Conservation (phyloP, 345 rosid genomes). For the Combretum micranthum region DNA sequence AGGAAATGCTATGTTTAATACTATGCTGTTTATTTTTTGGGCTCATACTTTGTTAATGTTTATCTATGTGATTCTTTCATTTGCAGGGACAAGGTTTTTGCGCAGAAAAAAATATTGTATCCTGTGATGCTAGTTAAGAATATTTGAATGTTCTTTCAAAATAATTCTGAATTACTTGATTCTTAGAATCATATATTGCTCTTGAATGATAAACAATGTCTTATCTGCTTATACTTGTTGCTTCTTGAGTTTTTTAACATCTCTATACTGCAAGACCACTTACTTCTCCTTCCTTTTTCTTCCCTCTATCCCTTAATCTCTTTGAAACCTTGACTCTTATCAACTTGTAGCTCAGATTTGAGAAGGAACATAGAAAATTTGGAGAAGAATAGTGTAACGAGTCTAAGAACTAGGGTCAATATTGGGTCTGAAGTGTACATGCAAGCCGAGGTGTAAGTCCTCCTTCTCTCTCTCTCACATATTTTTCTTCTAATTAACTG, state of each 20-base stretch:
- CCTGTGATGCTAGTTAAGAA: slow-evolving; percentile 27
- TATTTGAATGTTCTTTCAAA: neutral
- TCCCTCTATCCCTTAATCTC: slow-evolving; percentile 7
- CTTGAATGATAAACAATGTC: too few relatives aligned
- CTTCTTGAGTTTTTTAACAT: too few relatives aligned
- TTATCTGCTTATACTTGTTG: too few relatives aligned
- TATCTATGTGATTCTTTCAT: neutral
- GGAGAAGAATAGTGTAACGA: slow-evolving; percentile 72
- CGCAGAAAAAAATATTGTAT: slow-evolving; percentile 76
- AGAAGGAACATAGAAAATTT: slow-evolving; percentile 60
- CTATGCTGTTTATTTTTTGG: neutral
- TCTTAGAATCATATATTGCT: too few relatives aligned
- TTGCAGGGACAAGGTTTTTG: slow-evolving; percentile 88
- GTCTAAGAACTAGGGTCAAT: slow-evolving; percentile 79
- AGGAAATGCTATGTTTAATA: too few relatives aligned
- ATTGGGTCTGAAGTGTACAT: slow-evolving; percentile 93
- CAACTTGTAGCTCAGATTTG: slow-evolving; percentile 64
- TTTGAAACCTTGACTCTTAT: slow-evolving; percentile 21
- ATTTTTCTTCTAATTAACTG: neutral
- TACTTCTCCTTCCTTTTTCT: too few relatives aligned
- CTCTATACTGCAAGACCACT: too few relatives aligned
- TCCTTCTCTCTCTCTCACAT: slow-evolving; percentile 1
- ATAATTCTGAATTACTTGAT: neutral
- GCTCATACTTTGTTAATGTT: slow-evolving; percentile 2
- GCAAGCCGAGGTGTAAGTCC: slow-evolving; percentile 90